Evolutionary conservation across 306 rosid species (phyloP).

Genomic region (Prunus mira): DNA sequence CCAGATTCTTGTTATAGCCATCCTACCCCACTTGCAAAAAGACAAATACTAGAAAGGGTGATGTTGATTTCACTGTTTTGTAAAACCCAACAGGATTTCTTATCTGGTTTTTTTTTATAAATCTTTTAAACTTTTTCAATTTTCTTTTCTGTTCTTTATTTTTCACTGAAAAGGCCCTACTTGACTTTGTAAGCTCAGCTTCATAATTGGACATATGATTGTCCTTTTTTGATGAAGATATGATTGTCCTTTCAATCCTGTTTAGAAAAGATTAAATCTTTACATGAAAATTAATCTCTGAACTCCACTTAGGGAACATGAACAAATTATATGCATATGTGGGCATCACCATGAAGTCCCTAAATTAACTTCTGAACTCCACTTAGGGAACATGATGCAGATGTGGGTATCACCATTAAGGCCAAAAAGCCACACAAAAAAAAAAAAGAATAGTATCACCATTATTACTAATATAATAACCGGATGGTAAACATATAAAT

Average conservation of each 20-base stretch:
- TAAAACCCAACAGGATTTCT: not conserved
- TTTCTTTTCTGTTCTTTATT: not conserved
- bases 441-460: not conserved
- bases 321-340: not conserved
- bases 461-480: not conserved
- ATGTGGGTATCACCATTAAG: not conserved
- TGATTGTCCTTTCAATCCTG: not conserved
- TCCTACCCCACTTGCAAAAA: not conserved
- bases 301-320: not conserved
- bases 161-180: not conserved
- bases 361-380: not conserved
- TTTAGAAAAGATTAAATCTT: not conserved
- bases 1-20: not conserved
- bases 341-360: not conserved
- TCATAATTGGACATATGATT: not conserved
- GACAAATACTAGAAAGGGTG: not conserved
- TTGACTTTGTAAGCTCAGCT: not conserved
- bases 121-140: not conserved
- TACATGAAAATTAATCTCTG: not conserved
- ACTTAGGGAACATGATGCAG: not conserved
- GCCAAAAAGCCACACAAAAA: not conserved
- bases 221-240: not conserved
- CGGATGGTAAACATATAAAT: not conserved
- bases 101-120: not conserved
- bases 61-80: not conserved